These are phyloP conservation scores for Botrytis tulipae DNA, from an alignment of 2,329 filamentous ascomycete genomes.

Conservation along the genomic window DNA sequence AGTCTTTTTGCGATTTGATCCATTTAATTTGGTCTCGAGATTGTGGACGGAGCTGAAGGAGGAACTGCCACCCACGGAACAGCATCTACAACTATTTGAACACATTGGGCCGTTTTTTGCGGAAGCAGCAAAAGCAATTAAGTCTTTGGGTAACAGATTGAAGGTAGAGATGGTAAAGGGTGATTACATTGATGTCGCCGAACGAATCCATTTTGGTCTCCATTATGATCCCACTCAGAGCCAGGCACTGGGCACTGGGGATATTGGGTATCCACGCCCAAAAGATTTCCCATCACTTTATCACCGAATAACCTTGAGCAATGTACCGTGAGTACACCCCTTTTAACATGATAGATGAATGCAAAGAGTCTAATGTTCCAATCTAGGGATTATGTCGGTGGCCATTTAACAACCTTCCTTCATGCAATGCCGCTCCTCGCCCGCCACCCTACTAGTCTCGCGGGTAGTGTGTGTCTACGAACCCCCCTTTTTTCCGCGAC, in stretches of 20 bases:
- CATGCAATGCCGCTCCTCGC: not conserved
- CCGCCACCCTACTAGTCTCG: not conserved
- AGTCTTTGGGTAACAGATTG: conserved; percentile 20
- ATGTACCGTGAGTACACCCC: not conserved
- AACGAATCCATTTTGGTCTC: conserved; percentile 24
- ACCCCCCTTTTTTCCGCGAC: not conserved
- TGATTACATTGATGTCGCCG: conserved; percentile 27
- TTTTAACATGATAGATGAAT: not conserved
- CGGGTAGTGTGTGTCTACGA: not conserved
- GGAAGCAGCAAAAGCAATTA: conserved; percentile 20
- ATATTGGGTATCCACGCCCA: not conserved
- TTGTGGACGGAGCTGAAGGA: not conserved
- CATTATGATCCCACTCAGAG: not conserved
- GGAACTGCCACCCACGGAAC: no score
- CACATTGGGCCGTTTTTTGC: conserved; percentile 24
- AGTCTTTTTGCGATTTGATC: not conserved
- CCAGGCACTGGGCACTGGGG: not conserved
- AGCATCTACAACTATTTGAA: conserved; percentile 13
- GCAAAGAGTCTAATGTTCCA: not conserved
- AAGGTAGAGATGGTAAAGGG: conserved; percentile 23
- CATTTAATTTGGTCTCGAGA: not conserved
- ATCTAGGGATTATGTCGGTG: not conserved
- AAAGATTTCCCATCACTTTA: not conserved
- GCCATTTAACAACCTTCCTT: not conserved
- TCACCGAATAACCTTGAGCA: not conserved